These are phyloP conservation scores for Pichia ethanolica DNA, from an alignment of 805 yeast species.

Conservation along the genomic window DNA sequence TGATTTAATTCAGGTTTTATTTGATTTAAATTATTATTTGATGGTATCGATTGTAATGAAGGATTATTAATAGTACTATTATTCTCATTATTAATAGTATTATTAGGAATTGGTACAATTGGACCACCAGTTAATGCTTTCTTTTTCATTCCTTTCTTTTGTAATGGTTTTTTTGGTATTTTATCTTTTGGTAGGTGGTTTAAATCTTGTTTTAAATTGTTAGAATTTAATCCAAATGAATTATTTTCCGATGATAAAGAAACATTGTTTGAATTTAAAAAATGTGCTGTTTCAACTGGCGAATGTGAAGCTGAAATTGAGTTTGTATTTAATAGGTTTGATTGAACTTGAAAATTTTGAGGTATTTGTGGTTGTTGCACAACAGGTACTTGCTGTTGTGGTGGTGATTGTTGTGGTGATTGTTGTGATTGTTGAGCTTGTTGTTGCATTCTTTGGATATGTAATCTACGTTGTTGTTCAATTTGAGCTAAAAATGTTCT, in stretches of 20 bases:
- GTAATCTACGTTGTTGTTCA: constrained; percentile 27
- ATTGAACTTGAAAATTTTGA: neutral
- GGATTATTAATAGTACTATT: too few relatives aligned
- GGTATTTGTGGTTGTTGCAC: neutral
- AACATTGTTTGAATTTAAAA: neutral
- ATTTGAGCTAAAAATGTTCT: constrained; percentile 27
- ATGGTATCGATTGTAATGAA: too few relatives aligned
- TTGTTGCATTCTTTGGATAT: constrained; percentile 15
- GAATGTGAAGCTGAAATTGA: neutral
- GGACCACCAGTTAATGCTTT: constrained; percentile 2
- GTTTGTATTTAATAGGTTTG: neutral
- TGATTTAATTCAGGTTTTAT: too few relatives aligned
- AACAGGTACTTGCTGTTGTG: neutral
- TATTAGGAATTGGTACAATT: constrained; percentile 13
- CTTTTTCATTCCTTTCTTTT: constrained; percentile 10
- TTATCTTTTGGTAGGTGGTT: constrained; percentile 2
- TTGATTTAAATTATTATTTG: too few relatives aligned
- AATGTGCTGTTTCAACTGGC: constrained; percentile 2
- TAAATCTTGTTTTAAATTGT: too few relatives aligned
- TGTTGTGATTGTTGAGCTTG: constrained; percentile 12
- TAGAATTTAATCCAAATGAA: too few relatives aligned
- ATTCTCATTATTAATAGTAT: constrained; percentile 29
- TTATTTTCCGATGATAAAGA: too few relatives aligned
- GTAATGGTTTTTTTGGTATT: constrained; percentile 6
- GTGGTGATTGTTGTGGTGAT: constrained; percentile 3